Evolutionary conservation across 805 yeast genomes (phyloP), one percentile per base, ranked within the genome.

Genomic region (Metschnikowia drakensbergensis): DNA sequence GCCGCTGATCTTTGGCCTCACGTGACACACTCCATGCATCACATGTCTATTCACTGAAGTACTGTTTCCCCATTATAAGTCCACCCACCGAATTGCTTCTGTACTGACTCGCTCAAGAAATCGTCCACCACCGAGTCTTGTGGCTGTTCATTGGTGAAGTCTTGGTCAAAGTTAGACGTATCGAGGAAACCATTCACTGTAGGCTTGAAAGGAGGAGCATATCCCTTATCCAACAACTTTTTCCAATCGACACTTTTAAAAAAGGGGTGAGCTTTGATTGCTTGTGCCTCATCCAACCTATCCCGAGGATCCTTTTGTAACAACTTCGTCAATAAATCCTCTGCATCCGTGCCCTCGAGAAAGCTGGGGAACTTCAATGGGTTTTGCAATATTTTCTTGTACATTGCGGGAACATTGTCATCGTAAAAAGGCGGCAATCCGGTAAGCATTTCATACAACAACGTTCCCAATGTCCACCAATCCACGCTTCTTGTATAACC

Each of bases 31-130:
- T 10, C 3, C 13, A n/a, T 17, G 33, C 5, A 11, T 38, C 42
- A 26, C 30, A 11, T 37, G 40, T 6, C 13, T 22, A 10, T 26
- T 6, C 3, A 23, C 27, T 48, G 54, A 22, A 57, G 54, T 29
- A 66, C 63, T 13, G 60, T 68, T 42, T 77, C 83, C 2, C 94
- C 95, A 42, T 84, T 88, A 67, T 91, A 92, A 2, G 98, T 92
- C 99, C 99, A 94, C 5, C 99, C 98, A 41, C 97, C 98, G 74
- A 94, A 94, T 69, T 94, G 98, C 64, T 86, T 83, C 68, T 94
- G 99, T n/a, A 94, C 97, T 59, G 91, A 82, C 58, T 90, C 98
- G 61, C 95, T 87, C 53, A 94, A 76, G 57, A 80, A 88, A 61
- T 88, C 96, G 64, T 91, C 96, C 13, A 91, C 97, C 9, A 94